These are phyloP conservation scores for Trebouxiophyceae sp. DNA, from an alignment of 163 green algal species.

Conservation along the genomic window DNA sequence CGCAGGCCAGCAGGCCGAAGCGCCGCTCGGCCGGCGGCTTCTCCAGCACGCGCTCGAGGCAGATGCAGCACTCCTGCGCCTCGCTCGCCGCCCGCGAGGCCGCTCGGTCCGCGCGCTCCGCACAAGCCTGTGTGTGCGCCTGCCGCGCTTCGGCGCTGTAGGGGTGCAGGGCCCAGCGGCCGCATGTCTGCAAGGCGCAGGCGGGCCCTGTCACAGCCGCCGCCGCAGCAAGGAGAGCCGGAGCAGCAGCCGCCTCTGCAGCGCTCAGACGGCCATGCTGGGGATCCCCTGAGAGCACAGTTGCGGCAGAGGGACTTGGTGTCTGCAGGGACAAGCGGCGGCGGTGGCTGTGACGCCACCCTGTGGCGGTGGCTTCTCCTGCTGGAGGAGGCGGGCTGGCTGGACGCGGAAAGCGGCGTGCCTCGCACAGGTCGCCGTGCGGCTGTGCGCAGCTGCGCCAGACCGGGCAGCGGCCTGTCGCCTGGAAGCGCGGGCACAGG, in stretches of 20 bases:
- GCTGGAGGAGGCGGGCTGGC: not conserved
- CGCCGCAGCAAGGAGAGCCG: not conserved
- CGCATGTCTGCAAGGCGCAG: constrained; percentile 37
- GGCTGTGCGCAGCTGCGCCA: not conserved
- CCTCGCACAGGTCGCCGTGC: not conserved
- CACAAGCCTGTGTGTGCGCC: constrained; percentile 26
- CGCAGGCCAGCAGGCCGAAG: constrained; percentile 78
- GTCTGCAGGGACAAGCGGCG: not conserved
- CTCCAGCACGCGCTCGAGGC: constrained; percentile 58
- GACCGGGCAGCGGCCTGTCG: not conserved
- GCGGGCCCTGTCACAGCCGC: not conserved
- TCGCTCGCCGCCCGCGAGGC: not conserved
- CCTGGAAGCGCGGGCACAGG: not conserved
- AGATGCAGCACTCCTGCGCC: constrained; percentile 55
- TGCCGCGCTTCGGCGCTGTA: constrained; percentile 19
- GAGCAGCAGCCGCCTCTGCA: too few species aligned
- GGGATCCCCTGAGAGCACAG: not conserved
- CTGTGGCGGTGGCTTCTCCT: not conserved
- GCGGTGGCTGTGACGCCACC: not conserved
- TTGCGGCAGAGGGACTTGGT: too few species aligned
- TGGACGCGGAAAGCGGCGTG: not conserved
- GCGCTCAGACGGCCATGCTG: too few species aligned
- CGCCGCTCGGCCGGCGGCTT: constrained; percentile 41
- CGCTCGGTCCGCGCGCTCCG: too few species aligned
- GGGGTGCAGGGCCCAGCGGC: constrained; percentile 46